phyloP scores from a whole-genome alignment of 257 asterid genomes.

The Solanum commersonii region DNA sequence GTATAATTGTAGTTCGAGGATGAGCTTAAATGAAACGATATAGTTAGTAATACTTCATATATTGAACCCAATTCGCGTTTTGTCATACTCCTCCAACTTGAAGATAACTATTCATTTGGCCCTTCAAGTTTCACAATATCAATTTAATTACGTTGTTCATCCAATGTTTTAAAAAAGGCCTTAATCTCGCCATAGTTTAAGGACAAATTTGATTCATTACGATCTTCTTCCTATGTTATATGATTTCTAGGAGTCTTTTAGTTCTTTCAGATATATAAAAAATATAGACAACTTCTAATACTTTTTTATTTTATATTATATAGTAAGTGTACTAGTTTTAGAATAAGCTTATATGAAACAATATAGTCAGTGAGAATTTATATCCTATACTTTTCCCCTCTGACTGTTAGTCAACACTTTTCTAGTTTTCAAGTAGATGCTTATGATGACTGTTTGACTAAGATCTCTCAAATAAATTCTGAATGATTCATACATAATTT shows the following conservation, averaged over 20 bases:
- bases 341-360: background rate
- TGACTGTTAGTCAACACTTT: background rate
- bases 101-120: background rate
- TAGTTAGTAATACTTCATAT: background rate
- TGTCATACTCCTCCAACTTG: background rate
- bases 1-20: background rate
- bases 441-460: background rate
- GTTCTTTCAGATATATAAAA: background rate
- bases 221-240: background rate
- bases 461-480: background rate
- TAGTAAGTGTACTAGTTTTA: background rate
- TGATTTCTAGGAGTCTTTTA: background rate
- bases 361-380: background rate
- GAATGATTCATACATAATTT: background rate
- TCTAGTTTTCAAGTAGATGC: background rate
- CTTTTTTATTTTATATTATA: background rate
- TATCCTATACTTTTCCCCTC: background rate
- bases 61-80: background rate
- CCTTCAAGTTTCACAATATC: background rate
- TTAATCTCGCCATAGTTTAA: background rate
- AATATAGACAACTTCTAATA: background rate
- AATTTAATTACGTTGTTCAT: background rate
- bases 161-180: background rate
- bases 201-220: background rate
- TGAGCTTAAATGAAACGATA: background rate